Percentiles rank a stretch among this genome's conserved stretches.
These are phyloP conservation scores for Tanacetum coccineum DNA, from an alignment of 129 eudicot species.

Conservation along the genomic window DNA sequence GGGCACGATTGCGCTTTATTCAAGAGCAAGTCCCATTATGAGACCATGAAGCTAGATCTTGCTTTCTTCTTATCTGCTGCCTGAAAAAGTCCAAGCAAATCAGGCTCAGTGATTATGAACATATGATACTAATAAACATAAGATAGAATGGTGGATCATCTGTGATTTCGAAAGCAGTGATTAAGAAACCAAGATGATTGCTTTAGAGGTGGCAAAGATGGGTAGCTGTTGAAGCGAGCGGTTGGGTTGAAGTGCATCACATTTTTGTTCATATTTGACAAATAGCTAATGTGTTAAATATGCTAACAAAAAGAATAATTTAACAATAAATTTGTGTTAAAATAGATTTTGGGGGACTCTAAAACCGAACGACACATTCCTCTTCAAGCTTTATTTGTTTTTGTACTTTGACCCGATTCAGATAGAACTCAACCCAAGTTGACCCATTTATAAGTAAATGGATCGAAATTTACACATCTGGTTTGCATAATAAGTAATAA, in stretches of 20 bases:
- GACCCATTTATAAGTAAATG: too few species aligned
- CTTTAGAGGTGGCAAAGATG: not conserved
- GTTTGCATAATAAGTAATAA: not conserved
- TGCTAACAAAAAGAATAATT: too few species aligned
- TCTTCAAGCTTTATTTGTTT: too few species aligned
- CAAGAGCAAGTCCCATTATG: conserved; percentile 84
- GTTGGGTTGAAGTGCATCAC: not conserved
- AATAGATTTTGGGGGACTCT: too few species aligned
- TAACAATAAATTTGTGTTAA: too few species aligned
- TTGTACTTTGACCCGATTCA: too few species aligned
- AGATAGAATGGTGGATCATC: not conserved
- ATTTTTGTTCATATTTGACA: not conserved
- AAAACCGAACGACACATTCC: too few species aligned
- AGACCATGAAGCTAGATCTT: conserved; percentile 53
- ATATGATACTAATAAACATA: not conserved
- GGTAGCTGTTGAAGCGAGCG: not conserved
- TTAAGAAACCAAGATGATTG: too few species aligned
- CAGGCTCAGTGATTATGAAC: not conserved
- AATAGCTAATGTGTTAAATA: too few species aligned
- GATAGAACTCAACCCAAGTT: too few species aligned
- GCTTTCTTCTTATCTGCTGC: conserved; percentile 74
- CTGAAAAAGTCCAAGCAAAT: conserved; percentile 28
- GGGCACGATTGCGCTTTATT: conserved; percentile 54
- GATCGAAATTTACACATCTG: too few species aligned
- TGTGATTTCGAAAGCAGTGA: too few species aligned